Base-by-base conservation (phyloP, 108 stramenopile species). In the Fragilaria crotonensis region DNA sequence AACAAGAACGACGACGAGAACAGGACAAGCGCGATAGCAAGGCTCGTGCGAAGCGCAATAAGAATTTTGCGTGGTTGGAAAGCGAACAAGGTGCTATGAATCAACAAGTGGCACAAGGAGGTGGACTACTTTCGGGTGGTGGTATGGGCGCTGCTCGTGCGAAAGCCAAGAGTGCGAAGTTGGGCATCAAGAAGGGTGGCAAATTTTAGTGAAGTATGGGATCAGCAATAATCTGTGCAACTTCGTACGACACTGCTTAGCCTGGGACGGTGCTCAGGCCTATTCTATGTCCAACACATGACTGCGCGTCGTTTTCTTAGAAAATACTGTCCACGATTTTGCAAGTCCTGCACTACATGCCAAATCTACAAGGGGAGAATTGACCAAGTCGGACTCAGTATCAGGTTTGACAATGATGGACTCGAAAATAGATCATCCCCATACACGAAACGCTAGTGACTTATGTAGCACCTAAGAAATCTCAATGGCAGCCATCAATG, bases 1-100 rank as follows among this genome's bases (percentile, higher is more conserved):
- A 93, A 50, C 68, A 58, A 14, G 89, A 91, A 67, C 80, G 92
- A 52, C 76, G 89, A 28, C 61, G 69, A 53, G 90, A 89, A 27
- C 75, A 86, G 65, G 58, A 73, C 23, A 67, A 68, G 59, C 60
- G 53, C 45, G 83, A 82, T 61, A 56, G 56, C 21, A 73, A 73
- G 66, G 88, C 79, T 1, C 68, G 78, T 20, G 88, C 80, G 18
- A 82, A 84, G 59, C 77, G 90, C 27, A 67, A 87, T 44, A 88
- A 89, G 80, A 93, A 92, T 69, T 92, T 72, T 71, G 84, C 86
- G 36, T 96, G 90, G 92, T 45, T 96, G 72, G 92, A 96, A 70
- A 65, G 77, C 21, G 90, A 96, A 48, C 88, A 90, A 66, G 95
- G 89, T 17, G 80, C 90, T 47, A 85, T 96, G 81, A 96, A 96